These are phyloP conservation scores for Ramichloridium luteum DNA, from an alignment of 2,329 filamentous ascomycete genomes.

Conservation along the genomic window DNA sequence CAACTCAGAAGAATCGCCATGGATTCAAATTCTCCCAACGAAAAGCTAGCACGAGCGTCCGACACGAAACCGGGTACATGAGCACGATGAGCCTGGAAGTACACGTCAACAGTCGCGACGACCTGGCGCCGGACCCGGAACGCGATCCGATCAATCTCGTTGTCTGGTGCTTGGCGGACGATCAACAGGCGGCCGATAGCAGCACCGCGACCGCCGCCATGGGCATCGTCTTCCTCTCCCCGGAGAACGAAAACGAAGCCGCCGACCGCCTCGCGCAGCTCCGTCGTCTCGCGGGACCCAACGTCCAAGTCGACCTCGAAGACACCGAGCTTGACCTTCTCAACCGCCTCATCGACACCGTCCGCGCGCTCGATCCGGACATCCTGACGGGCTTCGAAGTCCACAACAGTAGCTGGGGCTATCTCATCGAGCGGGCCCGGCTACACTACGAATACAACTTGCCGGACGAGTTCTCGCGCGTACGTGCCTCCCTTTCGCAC, in stretches of 20 bases:
- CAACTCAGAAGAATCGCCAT: constrained; percentile 69
- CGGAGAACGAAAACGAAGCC: constrained; percentile 43
- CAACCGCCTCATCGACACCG: constrained; percentile 74
- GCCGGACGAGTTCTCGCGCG: constrained; percentile 80
- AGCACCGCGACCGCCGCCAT: constrained; percentile 47
- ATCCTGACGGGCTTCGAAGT: constrained; percentile 92
- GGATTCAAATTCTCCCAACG: constrained; percentile 80
- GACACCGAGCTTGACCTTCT: constrained; percentile 72
- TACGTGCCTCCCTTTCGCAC: constrained; percentile 71
- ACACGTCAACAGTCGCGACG: constrained; percentile 76
- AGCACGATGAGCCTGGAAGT: constrained; percentile 89
- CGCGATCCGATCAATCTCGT: constrained; percentile 79
- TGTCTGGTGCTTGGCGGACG: constrained; percentile 62
- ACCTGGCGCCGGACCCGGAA: constrained; percentile 75
- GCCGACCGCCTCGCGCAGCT: constrained; percentile 42
- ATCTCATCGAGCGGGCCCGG: constrained; percentile 78
- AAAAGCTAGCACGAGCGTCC: constrained; percentile 58
- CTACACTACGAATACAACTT: constrained; percentile 81
- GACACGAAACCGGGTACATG: constrained; percentile 87
- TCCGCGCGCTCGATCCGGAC: constrained; percentile 75
- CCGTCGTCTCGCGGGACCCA: constrained; percentile 41
- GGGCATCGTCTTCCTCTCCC: constrained; percentile 56
- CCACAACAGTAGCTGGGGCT: constrained; percentile 88
- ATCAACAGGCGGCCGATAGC: constrained; percentile 50
- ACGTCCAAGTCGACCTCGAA: constrained; percentile 60